Conservation (phyloP, 768 basidiomycete species). For the Agrocybe chaxingu region DNA sequence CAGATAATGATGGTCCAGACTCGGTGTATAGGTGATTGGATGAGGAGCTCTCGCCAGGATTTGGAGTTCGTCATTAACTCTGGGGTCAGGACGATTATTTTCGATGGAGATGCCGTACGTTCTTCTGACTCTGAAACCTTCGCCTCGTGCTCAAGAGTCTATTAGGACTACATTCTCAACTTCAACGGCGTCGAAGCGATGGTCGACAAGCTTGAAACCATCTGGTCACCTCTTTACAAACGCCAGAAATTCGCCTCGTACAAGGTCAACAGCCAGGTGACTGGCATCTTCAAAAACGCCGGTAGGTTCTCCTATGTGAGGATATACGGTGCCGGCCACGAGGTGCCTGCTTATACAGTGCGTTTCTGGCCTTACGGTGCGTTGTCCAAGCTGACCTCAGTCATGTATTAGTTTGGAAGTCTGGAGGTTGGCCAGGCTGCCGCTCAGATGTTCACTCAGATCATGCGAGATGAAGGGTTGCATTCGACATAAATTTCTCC, state of each 20-base stretch:
- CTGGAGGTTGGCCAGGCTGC: conserved; percentile 38
- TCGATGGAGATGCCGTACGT: conserved; percentile 54
- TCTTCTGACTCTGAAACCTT: not conserved
- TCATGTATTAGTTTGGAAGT: conserved; percentile 23
- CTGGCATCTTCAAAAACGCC: conserved; percentile 58
- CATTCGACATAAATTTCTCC: conserved; percentile 1
- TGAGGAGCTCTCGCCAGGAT: conserved; percentile 43
- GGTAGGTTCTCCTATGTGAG: conserved; percentile 55
- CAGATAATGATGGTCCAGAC: not conserved
- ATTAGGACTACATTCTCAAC: conserved; percentile 51
- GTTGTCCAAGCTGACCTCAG: not conserved
- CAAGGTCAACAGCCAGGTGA: conserved; percentile 44
- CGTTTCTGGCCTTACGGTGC: not conserved
- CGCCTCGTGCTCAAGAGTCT: not conserved
- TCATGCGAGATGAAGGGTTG: conserved; percentile 30
- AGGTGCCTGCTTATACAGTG: conserved; percentile 45
- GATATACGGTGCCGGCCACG: conserved; percentile 45
- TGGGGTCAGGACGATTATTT: conserved; percentile 50
- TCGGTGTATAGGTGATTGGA: conserved; percentile 47
- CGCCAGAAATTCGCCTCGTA: conserved; percentile 42
- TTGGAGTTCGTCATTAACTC: conserved; percentile 57
- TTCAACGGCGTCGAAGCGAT: conserved; percentile 55
- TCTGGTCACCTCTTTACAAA: conserved; percentile 39
- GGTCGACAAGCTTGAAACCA: conserved; percentile 47
- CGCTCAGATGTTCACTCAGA: conserved; percentile 40